Conservation (phyloP, 225 moss, liverwort and hornwort genomes). For the Straminergon stramineum region DNA sequence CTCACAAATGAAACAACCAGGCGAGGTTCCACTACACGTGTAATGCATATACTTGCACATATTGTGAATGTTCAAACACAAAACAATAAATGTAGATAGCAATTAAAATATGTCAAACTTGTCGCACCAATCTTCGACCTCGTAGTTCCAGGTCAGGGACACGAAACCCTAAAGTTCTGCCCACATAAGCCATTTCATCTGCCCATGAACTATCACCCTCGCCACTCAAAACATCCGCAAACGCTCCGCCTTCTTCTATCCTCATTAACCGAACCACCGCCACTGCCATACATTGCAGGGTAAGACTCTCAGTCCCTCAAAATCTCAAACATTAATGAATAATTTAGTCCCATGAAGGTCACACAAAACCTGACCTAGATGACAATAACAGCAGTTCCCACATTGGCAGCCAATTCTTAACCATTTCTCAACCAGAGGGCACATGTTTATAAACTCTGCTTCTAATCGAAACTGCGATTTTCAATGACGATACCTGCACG, state of each 20-base stretch:
- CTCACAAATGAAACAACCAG: not conserved
- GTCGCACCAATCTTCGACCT: constrained; percentile 64
- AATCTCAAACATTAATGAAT: not conserved
- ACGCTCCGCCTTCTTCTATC: constrained; percentile 73
- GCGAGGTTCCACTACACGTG: not conserved
- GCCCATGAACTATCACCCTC: constrained; percentile 46
- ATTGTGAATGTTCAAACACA: not conserved
- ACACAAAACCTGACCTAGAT: not conserved
- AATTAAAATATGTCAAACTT: not conserved
- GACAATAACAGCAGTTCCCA: not conserved
- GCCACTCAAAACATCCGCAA: constrained; percentile 61
- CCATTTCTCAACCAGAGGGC: not conserved
- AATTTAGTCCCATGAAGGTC: not conserved
- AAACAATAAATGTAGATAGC: not conserved
- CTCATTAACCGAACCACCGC: constrained; percentile 59
- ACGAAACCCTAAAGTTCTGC: constrained; percentile 62
- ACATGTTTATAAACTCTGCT: not conserved
- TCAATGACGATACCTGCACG: constrained; percentile 36
- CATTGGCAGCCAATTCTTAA: not conserved
- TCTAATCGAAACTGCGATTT: not conserved
- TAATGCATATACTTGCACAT: not conserved
- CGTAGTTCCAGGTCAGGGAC: constrained; percentile 50
- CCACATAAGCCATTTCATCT: constrained; percentile 69
- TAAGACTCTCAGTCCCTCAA: not conserved
- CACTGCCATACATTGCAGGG: constrained; percentile 28